phyloP scores from a whole-genome alignment of 768 basidiomycete species.

The Termitomyces sp. region DNA sequence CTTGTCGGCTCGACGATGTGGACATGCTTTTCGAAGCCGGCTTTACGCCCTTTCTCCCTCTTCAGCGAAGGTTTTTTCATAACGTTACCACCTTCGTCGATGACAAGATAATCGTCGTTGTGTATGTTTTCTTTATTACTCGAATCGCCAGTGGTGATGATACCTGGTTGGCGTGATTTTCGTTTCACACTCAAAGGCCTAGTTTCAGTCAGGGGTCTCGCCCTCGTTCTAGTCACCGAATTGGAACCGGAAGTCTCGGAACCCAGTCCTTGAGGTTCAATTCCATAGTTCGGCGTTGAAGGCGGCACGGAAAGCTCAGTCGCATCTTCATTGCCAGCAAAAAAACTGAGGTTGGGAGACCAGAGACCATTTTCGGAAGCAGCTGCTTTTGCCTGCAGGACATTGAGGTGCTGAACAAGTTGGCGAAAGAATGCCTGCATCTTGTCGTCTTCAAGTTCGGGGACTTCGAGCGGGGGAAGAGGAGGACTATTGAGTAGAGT shows the following conservation, averaged over 20 bases:
- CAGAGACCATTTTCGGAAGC: conserved; percentile 11
- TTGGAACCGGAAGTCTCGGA: conserved; percentile 4
- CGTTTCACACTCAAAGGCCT: conserved; percentile 44
- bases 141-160: conserved; percentile 17
- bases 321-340: conserved; percentile 1
- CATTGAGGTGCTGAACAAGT: conserved; percentile 75
- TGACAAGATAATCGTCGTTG: conserved; percentile 13
- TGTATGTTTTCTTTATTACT: conserved; percentile 59
- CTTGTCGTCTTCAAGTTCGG: conserved; percentile 68
- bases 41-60: conserved; percentile 31
- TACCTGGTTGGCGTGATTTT: conserved; percentile 25
- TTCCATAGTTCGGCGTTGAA: conserved; percentile 10
- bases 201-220: conserved; percentile 23
- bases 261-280: background rate
- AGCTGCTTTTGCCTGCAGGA: conserved; percentile 55
- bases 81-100: conserved; percentile 17
- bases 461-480: conserved; percentile 53
- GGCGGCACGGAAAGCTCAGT: conserved; percentile 7
- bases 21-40: conserved; percentile 30
- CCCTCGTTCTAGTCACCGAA: conserved; percentile 24
- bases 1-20: conserved; percentile 50
- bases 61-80: conserved; percentile 44
- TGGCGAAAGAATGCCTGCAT: conserved; percentile 86
- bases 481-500: conserved; percentile 22
- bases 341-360: conserved; percentile 16